Evolutionary conservation across 805 yeast genomes (phyloP).

Genomic region (Osmozyma mogii): DNA sequence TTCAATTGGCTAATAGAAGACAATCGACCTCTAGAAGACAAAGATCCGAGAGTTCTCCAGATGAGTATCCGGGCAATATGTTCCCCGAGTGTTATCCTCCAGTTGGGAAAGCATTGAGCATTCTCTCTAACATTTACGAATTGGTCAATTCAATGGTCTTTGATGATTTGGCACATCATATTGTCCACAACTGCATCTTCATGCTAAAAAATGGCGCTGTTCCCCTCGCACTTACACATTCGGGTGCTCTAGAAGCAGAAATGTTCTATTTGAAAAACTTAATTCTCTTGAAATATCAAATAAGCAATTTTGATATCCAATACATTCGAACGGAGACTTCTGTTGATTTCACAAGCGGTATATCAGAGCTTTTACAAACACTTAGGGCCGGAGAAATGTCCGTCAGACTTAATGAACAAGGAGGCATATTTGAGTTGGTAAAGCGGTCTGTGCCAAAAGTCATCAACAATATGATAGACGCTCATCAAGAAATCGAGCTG

Average conservation of each 20-base stretch:
- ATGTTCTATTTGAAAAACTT: constrained; percentile 68
- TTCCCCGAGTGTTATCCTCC: constrained; percentile 60
- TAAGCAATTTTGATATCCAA: constrained; percentile 73
- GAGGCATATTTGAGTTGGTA: constrained; percentile 42
- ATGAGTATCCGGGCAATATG: constrained; percentile 19
- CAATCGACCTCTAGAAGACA: too few species aligned
- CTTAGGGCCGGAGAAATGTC: constrained; percentile 38
- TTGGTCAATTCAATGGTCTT: constrained; percentile 70
- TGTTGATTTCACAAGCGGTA: constrained; percentile 71
- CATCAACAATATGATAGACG: constrained; percentile 76
- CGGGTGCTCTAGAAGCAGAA: constrained; percentile 50
- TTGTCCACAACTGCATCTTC: constrained; percentile 67
- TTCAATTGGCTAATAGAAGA: constrained; percentile 45
- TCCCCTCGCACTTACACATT: constrained; percentile 33
- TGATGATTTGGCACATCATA: constrained; percentile 82
- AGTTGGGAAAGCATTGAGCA: constrained; percentile 54
- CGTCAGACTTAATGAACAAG: constrained; percentile 22
- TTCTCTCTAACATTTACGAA: constrained; percentile 73
- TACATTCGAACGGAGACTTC: constrained; percentile 62
- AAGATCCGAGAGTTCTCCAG: constrained; percentile 4
- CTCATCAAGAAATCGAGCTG: constrained; percentile 57
- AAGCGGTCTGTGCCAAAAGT: constrained; percentile 71
- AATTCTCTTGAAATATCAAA: constrained; percentile 59
- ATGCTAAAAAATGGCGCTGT: constrained; percentile 51
- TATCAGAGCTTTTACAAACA: constrained; percentile 38